Percentiles rank a stretch among this genome's conserved stretches.
phyloP scores from a whole-genome alignment of 1,139 yeast species.

The Zhuliangozyma parablackwelliae region DNA sequence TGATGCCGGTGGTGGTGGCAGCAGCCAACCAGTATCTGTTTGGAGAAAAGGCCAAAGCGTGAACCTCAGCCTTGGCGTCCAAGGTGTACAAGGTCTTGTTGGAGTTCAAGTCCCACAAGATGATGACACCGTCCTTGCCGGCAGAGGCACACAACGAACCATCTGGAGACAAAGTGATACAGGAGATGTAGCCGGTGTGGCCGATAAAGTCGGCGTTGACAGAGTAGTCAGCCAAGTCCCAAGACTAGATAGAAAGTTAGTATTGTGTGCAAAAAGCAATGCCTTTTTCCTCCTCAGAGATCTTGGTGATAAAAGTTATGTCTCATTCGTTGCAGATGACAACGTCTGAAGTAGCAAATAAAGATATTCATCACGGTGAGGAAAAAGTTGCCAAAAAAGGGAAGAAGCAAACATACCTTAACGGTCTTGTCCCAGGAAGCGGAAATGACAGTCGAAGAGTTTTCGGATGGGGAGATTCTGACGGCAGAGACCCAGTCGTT shows the following conservation, averaged over 20 bases:
- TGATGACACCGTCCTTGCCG: conserved; percentile 98
- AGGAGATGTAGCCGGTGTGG: conserved; percentile 98
- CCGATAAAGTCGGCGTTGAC: conserved; percentile 97
- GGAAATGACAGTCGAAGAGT: conserved; percentile 78
- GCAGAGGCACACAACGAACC: conserved; percentile 99
- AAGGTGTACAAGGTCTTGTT: conserved; percentile 91
- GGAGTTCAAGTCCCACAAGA: conserved; percentile 96
- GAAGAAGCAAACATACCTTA: conserved; percentile 66
- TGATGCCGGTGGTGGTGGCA: conserved; percentile 97
- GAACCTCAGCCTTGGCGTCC: conserved; percentile 94
- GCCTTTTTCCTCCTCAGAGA: conserved; percentile 63
- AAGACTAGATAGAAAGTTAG: conserved; percentile 56
- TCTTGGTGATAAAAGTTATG: conserved; percentile 92
- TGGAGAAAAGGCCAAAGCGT: conserved; percentile 99
- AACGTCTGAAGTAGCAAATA: conserved; percentile 99
- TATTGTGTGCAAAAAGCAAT: conserved; percentile 8
- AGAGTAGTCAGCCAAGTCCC: conserved; percentile 87
- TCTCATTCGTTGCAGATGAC: conserved; percentile 79
- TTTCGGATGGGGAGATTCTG: conserved; percentile 85
- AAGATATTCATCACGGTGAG: conserved; percentile 57
- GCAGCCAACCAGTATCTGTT: conserved; percentile 99
- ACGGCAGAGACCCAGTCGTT: conserved; percentile 99
- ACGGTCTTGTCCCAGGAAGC: conserved; percentile 99
- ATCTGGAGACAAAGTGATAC: conserved; percentile 98
- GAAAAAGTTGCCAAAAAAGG: conserved; percentile 3